Percentiles rank a stretch among this genome's conserved stretches.
Evolutionary conservation across 73 alveolate species (phyloP).

Genomic region (Paramecium biaurelia): DNA sequence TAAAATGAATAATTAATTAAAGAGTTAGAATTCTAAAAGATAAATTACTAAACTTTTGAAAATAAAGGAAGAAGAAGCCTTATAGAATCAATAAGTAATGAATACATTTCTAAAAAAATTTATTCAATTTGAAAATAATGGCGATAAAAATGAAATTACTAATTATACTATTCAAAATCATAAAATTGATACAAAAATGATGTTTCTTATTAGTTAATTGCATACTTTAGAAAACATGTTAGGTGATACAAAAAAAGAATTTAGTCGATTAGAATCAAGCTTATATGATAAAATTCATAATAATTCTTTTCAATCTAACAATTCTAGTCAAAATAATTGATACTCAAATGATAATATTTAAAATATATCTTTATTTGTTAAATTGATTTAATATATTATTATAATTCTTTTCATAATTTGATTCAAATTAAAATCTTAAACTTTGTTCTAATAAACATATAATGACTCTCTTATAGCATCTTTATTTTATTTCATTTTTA

Average conservation of each 20-base stretch:
- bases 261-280: slow-evolving; percentile 4
- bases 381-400: background rate
- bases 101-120: background rate
- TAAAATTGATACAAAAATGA: slow-evolving; percentile 32
- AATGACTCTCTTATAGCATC: too few relatives aligned
- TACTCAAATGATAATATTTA: background rate
- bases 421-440: background rate
- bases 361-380: background rate
- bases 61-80: background rate
- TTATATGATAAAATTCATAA: slow-evolving; percentile 13
- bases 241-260: slow-evolving; percentile 38
- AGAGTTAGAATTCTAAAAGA: background rate
- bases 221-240: slow-evolving; percentile 32
- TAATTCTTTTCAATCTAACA: background rate
- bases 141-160: background rate
- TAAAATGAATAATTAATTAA: background rate
- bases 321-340: background rate
- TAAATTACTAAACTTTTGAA: background rate
- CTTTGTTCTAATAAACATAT: background rate
- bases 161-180: background rate
- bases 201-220: background rate
- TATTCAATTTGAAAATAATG: background rate
- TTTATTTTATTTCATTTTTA: too few relatives aligned
- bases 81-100: background rate
- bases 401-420: background rate